Base-by-base conservation (phyloP, 768 basidiomycete species). In the Russula sp. region DNA sequence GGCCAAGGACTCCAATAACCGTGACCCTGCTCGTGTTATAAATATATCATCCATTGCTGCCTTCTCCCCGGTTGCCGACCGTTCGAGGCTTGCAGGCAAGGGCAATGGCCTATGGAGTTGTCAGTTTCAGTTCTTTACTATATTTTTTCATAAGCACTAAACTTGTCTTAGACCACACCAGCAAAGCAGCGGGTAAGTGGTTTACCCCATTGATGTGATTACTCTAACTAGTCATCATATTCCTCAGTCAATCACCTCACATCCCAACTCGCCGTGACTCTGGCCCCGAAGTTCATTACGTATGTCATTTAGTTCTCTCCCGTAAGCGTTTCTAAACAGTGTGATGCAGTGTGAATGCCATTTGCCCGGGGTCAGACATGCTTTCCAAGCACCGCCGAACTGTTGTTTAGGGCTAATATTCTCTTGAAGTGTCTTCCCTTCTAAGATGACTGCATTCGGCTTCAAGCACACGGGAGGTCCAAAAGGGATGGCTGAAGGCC, bases 381-480 rank as follows among this genome's bases (percentile, higher is more conserved):
- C 50, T 22, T 34, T 4, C 14, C 22, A 1, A 32, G 20, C 20
- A 18, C 14, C 46, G 3, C 18, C 51, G 3, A 24, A 6, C 34
- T 26, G 38, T 40, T 26, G 13, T 36, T 46, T 11, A 3, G 11
- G 16, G 32, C 26, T 56, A 32, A 57, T 28, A 8, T 52, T 10
- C 42, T 14, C 46, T 26, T 38, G 5, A 67, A 87, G 87, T 1
- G 75, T 91, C 14, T 94, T 90, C 76, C 89, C 89, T 0, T 88
- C 87, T 52, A 91, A 88, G 76, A 92, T 94, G 90, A 92, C 91
- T 1, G 84, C 88, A 0, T 90, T 78, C 56, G 87, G 84, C 3
- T 75, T 90, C 67, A 82, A 83, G 68, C 78, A 72, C 2, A 74
- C 74, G 3, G 86, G 87, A 8, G 82, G 83, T 63, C 80, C 52